Evolutionary conservation across 2,329 filamentous ascomycete species (phyloP).

Genomic region (Cryphonectria japonica): DNA sequence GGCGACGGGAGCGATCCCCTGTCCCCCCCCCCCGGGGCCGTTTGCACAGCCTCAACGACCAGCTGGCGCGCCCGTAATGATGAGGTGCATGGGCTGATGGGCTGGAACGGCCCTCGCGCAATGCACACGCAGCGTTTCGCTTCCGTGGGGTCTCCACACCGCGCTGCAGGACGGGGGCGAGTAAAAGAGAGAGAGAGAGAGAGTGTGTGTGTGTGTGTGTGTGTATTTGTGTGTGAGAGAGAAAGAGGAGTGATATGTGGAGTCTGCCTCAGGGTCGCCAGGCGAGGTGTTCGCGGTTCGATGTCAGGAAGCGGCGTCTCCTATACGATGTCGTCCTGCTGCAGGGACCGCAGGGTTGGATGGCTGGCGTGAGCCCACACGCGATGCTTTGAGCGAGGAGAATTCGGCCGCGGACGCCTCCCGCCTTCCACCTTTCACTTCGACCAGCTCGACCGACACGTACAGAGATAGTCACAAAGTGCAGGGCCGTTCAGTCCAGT

Average conservation of each 20-base stretch:
- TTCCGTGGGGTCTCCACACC: slow-evolving; percentile 14
- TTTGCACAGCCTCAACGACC: slow-evolving; percentile 27
- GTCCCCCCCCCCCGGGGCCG: neutral
- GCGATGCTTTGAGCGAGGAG: neutral
- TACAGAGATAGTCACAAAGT: neutral
- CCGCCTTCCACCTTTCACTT: too few species aligned
- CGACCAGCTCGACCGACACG: neutral
- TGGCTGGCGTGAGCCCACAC: neutral
- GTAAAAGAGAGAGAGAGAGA: neutral
- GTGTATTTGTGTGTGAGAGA: neutral
- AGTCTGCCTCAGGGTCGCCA: neutral
- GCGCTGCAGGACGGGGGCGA: neutral
- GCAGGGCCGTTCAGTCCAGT: slow-evolving; percentile 1
- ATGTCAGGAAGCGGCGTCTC: slow-evolving; percentile 7
- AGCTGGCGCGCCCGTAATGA: slow-evolving; percentile 19
- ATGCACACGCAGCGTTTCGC: slow-evolving; percentile 9
- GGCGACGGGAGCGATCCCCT: neutral
- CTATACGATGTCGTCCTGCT: neutral
- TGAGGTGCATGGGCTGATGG: slow-evolving; percentile 12
- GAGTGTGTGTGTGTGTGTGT: too few species aligned
- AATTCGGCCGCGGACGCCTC: neutral
- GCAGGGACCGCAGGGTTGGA: neutral
- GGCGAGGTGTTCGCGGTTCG: slow-evolving; percentile 17
- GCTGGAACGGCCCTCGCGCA: slow-evolving; percentile 2
- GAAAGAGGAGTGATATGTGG: neutral